These are phyloP conservation scores for Quercus variabilis DNA, from an alignment of 306 rosid genomes.

Conservation along the genomic window DNA sequence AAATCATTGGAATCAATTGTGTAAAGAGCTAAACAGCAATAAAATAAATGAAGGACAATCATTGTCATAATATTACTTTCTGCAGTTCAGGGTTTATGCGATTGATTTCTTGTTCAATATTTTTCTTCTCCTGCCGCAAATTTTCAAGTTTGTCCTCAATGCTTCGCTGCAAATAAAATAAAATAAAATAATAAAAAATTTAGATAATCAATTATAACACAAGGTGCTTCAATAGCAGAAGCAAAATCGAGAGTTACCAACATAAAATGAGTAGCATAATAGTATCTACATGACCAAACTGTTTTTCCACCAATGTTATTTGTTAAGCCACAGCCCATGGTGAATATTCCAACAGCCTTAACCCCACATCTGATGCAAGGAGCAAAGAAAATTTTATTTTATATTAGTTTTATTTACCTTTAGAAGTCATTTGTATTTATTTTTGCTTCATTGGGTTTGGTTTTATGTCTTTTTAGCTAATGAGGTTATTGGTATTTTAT, in stretches of 20 bases:
- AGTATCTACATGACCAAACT: not conserved
- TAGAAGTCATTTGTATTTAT: no score
- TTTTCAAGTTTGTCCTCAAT: conserved; percentile 79
- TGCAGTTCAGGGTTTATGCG: conserved; percentile 75
- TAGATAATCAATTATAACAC: conserved; percentile 22
- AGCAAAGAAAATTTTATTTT: no score
- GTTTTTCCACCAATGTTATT: not conserved
- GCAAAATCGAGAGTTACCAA: not conserved
- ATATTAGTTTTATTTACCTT: no score
- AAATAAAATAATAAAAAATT: not conserved
- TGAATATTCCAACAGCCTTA: not conserved
- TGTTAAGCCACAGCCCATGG: not conserved
- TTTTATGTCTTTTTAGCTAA: no score
- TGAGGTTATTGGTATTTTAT: no score
- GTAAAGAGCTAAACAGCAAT: conserved; percentile 8
- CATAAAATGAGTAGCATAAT: not conserved
- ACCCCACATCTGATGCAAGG: not conserved
- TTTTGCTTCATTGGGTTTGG: no score
- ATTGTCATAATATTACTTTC: conserved; percentile 51
- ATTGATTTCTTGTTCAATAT: conserved; percentile 66
- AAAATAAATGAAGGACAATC: conserved; percentile 7
- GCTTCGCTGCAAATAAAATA: conserved; percentile 52
- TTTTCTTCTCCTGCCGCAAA: conserved; percentile 62
- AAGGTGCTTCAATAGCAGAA: not conserved
- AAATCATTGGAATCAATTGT: conserved; percentile 13